phyloP scores from a whole-genome alignment of 306 rosid genomes.

The Lablab purpureus region DNA sequence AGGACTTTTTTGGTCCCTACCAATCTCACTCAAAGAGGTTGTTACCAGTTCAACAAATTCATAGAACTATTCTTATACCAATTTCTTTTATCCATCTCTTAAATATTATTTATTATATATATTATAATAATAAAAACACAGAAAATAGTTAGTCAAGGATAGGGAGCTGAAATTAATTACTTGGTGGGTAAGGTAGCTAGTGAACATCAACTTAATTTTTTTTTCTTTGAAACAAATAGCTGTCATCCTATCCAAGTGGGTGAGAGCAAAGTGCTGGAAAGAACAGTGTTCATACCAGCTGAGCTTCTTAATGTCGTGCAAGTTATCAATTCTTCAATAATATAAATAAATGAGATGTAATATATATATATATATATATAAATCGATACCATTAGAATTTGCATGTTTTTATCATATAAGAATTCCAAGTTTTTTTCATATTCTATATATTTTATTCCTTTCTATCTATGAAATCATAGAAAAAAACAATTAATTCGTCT shows the following conservation, averaged over 20 bases:
- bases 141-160: background rate
- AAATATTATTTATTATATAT: too few species aligned
- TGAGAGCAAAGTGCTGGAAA: background rate
- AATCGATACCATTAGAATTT: background rate
- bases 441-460: too few species aligned
- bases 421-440: background rate
- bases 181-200: conserved; percentile 2
- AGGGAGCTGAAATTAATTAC: conserved; percentile 6
- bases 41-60: too few species aligned
- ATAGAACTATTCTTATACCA: too few species aligned
- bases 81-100: too few species aligned
- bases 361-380: background rate
- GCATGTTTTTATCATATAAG: background rate
- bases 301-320: background rate
- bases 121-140: too few species aligned
- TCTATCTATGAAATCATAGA: too few species aligned
- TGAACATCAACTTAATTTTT: conserved; percentile 3
- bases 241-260: background rate
- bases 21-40: background rate
- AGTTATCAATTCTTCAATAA: background rate
- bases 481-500: too few species aligned
- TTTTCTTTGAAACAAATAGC: background rate
- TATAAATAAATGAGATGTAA: background rate
- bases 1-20: conserved; percentile 10
- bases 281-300: background rate